These are phyloP conservation scores for Turnera subulata DNA, from an alignment of 345 rosid genomes.

Conservation along the genomic window DNA sequence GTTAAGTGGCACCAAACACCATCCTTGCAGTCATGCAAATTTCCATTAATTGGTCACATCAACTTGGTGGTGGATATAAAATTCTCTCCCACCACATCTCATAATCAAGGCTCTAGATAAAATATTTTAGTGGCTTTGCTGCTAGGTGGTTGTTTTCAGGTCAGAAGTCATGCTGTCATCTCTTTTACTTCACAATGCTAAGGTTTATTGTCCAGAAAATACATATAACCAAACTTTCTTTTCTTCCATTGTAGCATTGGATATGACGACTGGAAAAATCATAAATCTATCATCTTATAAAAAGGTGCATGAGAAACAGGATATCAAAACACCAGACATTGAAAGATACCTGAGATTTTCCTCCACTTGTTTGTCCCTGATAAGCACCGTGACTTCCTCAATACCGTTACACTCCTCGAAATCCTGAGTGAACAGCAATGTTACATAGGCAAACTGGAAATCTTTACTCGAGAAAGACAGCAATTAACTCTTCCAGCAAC, in stretches of 20 bases:
- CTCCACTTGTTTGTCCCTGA: conserved; percentile 83
- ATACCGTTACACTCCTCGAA: conserved; percentile 85
- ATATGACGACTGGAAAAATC: too few relatives aligned
- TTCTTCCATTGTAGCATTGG: too few relatives aligned
- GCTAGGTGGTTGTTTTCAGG: too few relatives aligned
- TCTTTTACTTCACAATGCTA: too few relatives aligned
- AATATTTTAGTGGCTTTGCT: too few relatives aligned
- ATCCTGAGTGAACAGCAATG: conserved; percentile 39
- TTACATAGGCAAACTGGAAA: not conserved
- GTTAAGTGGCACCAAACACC: too few relatives aligned
- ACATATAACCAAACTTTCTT: too few relatives aligned
- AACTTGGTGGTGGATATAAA: not conserved
- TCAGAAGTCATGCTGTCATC: too few relatives aligned
- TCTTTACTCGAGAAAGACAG: not conserved
- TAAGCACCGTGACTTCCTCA: conserved; percentile 82
- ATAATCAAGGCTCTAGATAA: too few relatives aligned
- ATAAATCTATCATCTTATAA: too few relatives aligned
- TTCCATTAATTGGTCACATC: not conserved
- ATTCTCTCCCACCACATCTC: not conserved
- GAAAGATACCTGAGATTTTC: conserved; percentile 75
- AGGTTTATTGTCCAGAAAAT: too few relatives aligned
- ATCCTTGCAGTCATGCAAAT: too few relatives aligned
- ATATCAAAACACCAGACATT: conserved; percentile 3
- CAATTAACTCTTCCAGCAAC: not conserved
- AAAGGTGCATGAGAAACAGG: not conserved